A percentile compares a stretch with the other conserved stretches of the same genome.
These are phyloP conservation scores for Acephala macrosclerotiorum DNA, from an alignment of 2,329 filamentous ascomycete genomes.

Conservation along the genomic window DNA sequence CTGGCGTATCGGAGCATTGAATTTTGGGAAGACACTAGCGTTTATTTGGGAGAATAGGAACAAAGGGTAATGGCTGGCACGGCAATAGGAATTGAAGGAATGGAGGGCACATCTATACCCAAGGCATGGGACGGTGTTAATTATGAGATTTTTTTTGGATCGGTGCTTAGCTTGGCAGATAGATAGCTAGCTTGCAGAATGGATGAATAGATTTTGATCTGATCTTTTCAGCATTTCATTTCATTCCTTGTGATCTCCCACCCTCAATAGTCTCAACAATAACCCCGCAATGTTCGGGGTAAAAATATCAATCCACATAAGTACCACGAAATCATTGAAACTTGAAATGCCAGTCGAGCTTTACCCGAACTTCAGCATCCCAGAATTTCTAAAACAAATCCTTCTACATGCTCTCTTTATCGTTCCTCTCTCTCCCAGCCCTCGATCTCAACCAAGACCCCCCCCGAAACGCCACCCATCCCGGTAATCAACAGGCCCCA, in stretches of 20 bases:
- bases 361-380: too few relatives aligned
- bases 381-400: too few relatives aligned
- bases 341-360: too few relatives aligned
- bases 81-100: neutral
- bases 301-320: too few relatives aligned
- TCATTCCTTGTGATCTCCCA: neutral
- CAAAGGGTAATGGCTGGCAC: slow-evolving; percentile 6
- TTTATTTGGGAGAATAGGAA: slow-evolving; percentile 14
- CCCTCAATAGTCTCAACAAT: too few relatives aligned
- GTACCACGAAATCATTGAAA: too few relatives aligned
- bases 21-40: neutral
- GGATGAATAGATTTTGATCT: neutral
- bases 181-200: neutral
- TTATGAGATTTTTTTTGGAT: slow-evolving; percentile 10
- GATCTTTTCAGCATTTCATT: too few relatives aligned
- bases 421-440: neutral
- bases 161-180: neutral
- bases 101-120: slow-evolving; percentile 2
- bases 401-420: neutral
- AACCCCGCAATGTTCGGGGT: too few relatives aligned
- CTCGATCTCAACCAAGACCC: neutral
- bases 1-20: slow-evolving; percentile 2
- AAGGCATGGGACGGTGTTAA: slow-evolving; percentile 12
- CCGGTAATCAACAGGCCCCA: neutral
- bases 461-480: neutral